Conservation (phyloP, 1,284 basidiomycete genomes). For the Mycena citricolor region DNA sequence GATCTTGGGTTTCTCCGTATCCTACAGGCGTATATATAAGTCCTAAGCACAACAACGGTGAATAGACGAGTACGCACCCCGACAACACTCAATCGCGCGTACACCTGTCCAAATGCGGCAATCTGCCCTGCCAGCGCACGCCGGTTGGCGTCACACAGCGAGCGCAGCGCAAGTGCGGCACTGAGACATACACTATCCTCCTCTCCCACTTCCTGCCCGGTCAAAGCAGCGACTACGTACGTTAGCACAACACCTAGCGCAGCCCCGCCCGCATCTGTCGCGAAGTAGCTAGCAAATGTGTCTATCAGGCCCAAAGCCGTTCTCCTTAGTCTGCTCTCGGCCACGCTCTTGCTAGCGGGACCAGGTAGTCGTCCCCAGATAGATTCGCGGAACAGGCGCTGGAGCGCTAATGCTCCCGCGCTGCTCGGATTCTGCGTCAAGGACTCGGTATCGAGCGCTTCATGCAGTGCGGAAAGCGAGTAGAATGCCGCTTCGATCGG, state of each 20-base stretch:
- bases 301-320: slow-evolving; percentile 73
- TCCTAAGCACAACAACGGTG: background rate
- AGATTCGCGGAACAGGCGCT: slow-evolving; percentile 67
- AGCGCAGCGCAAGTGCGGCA: slow-evolving; percentile 80
- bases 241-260: slow-evolving; percentile 10
- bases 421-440: background rate
- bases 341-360: slow-evolving; percentile 52
- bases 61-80: slow-evolving; percentile 50
- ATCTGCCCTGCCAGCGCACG: slow-evolving; percentile 79
- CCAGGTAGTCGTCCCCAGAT: slow-evolving; percentile 68
- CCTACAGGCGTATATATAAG: slow-evolving; percentile 49
- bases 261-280: too few relatives aligned
- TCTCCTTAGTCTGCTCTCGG: slow-evolving; percentile 46
- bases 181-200: too few relatives aligned
- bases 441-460: slow-evolving; percentile 79
- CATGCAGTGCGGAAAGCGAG: slow-evolving; percentile 82
- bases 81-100: slow-evolving; percentile 71
- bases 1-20: slow-evolving; percentile 86
- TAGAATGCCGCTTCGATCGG: slow-evolving; percentile 83
- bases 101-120: slow-evolving; percentile 78
- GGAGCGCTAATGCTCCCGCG: slow-evolving; percentile 49
- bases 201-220: too few relatives aligned
- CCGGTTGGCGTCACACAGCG: slow-evolving; percentile 85
- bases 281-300: slow-evolving; percentile 54
- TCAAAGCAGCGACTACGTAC: slow-evolving; percentile 17